Base-by-base conservation (phyloP, 495 filamentous ascomycete species). In the Penicillium lividum region DNA sequence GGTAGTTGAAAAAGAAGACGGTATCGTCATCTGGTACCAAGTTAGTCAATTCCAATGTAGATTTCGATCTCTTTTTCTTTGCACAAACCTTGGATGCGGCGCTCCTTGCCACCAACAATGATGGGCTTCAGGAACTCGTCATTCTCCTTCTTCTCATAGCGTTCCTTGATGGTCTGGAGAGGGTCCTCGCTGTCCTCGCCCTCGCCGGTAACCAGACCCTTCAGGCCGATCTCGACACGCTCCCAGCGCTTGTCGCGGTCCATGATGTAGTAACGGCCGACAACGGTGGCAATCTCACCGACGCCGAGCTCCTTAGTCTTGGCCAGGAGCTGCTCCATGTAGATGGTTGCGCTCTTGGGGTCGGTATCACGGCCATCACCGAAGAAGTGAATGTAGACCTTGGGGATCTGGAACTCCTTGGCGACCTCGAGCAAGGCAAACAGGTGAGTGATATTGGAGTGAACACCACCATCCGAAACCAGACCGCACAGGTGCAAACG, bases 1-100 rank as follows among this genome's bases (percentile, higher is more conserved):
- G 93, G 84, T 98, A 98, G 85, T 98, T 98, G 89, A 98, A 98
- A 86, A 97, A 97, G 83, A 98, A 97, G 66, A 96, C 85, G 48
- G 91, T 93, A 68, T 98, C 94, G 60, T 86, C 83, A 69, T 97
- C 91, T 92, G 51, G 6, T 11, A 42, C 16, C 10, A 7, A 50
- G 48, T 58, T 61, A 75, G 56, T 60, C 9, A 29, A 43, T 42
- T 22, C 22, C 22, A 1, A 22, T 8, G 27, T 15, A 7, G 13
- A 7, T 40, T 51, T 34, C 15, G 34, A 36, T 34, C 16, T 8
- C 6, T 5, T 30, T 15, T 7, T 11, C n/a, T 10, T 33, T 2
- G n/a, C 47, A 53, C 80, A 22, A 74, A 89, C 89, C 91, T 78
- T 96, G 85, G 50, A 98, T 84, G 58, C 95, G 86, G 29, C 80